Evolutionary conservation across 1,139 yeast genomes (phyloP), one percentile per base, ranked within the genome.

Genomic region (Saccharomyces hybrid): DNA sequence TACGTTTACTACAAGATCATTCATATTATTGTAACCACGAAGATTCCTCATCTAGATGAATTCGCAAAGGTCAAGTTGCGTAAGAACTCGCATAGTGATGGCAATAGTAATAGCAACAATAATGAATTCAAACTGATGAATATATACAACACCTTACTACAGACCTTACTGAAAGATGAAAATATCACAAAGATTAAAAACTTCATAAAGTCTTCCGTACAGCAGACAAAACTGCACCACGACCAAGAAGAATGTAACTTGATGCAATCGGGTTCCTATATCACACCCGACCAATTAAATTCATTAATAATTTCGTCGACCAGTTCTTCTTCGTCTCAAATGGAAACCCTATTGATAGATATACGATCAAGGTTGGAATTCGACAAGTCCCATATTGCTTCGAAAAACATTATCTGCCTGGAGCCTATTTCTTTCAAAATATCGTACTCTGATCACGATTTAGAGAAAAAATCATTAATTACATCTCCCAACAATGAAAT

Each of bases 361-460:
- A 77, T 83, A 48, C 75, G 97, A 57, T 75, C 82, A 13, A 72
- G 84, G 47, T 75, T 75, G 26, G 83, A 80, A 47, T 88, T 78
- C 67, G 77, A 80, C 48, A 75, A 74, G 52, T 78, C 80, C 44
- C 96, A 86, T 65, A 80, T 90, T 32, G 75, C 77, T 23, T 71
- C 57, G 7, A 68, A 73, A 1, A 78, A 84, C 49, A 69, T 84
- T 7, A 78, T 87, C 16, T 86, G 90, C 65, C 78, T 89, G 13
- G 95, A 87, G 55, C 96, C 96, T 0, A 72, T 80, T 3, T 74
- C 82, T 5, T 70, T 80, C 44, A 69, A 77, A 28, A 68, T 73
- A 2, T 71, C 72, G 7, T 74, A 78, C 58, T 75, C 78, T 1
- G 91, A 85, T 62, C 73, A 71, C 51, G 88, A 84, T 53, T 68